phyloP scores from a whole-genome alignment of 495 filamentous ascomycete genomes.

The Penicillium nucicola region DNA sequence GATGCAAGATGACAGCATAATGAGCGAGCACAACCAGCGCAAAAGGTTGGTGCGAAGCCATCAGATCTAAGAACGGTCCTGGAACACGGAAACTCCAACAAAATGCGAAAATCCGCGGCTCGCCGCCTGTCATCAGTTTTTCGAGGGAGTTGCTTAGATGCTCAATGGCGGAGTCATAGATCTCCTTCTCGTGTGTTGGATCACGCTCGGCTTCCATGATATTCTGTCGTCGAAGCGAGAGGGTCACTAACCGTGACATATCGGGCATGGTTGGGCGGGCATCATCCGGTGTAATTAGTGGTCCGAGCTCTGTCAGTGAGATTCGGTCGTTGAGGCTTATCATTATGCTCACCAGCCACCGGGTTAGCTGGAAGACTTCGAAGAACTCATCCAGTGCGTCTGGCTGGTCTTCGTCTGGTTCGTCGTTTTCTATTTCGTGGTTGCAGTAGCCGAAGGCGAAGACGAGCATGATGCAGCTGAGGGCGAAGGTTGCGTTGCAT shows the following conservation, averaged over 20 bases:
- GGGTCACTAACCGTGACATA: slow-evolving; percentile 35
- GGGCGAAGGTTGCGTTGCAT: slow-evolving; percentile 44
- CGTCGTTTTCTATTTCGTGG: slow-evolving; percentile 19
- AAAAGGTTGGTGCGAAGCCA: slow-evolving; percentile 48
- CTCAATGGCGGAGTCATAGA: slow-evolving; percentile 29
- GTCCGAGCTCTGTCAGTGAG: slow-evolving; percentile 33
- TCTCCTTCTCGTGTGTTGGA: slow-evolving; percentile 25
- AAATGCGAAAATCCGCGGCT: slow-evolving; percentile 39
- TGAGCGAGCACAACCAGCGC: slow-evolving; percentile 52
- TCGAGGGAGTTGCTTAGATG: slow-evolving; percentile 28
- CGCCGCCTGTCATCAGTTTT: slow-evolving; percentile 31
- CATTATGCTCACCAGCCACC: slow-evolving; percentile 35
- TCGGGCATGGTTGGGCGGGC: slow-evolving; percentile 31
- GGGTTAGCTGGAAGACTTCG: slow-evolving; percentile 40
- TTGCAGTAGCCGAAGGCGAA: slow-evolving; percentile 43
- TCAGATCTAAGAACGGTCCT: slow-evolving; percentile 47
- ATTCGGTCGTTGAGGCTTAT: slow-evolving; percentile 29
- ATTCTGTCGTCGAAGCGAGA: slow-evolving; percentile 29
- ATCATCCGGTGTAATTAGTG: slow-evolving; percentile 23
- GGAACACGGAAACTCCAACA: slow-evolving; percentile 52
- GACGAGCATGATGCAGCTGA: slow-evolving; percentile 44
- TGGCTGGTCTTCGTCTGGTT: slow-evolving; percentile 12
- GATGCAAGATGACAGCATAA: slow-evolving; percentile 48
- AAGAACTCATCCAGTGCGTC: slow-evolving; percentile 37
- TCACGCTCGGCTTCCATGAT: slow-evolving; percentile 20